phyloP scores from a whole-genome alignment of 805 yeast species.

The Priceomyces castillae region DNA sequence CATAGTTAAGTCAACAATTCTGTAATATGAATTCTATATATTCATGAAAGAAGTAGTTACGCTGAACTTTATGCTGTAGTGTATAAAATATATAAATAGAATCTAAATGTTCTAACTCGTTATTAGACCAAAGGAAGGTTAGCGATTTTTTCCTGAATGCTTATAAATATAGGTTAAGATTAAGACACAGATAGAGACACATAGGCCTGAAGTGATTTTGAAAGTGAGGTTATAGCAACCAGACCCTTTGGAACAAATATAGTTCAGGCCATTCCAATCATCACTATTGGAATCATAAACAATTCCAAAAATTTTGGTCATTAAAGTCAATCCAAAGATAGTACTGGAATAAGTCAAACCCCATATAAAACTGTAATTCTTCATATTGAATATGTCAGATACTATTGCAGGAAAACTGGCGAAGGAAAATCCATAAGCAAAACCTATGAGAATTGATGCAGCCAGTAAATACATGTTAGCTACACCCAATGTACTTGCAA shows the following conservation, averaged over 20 bases:
- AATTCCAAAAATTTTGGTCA: slow-evolving; percentile 32
- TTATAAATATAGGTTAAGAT: slow-evolving; percentile 20
- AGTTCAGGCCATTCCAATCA: slow-evolving; percentile 15
- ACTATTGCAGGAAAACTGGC: slow-evolving; percentile 34
- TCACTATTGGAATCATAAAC: slow-evolving; percentile 26
- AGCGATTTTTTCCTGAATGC: neutral
- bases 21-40: too few species aligned
- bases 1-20: too few species aligned
- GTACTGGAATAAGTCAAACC: slow-evolving; percentile 34
- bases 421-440: slow-evolving; percentile 34
- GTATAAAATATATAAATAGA: neutral
- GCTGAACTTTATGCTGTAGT: too few species aligned
- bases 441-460: slow-evolving; percentile 29
- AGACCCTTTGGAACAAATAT: slow-evolving; percentile 28
- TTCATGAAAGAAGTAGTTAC: too few species aligned
- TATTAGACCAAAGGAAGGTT: too few species aligned
- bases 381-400: slow-evolving; percentile 32
- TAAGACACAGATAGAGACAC: slow-evolving; percentile 17
- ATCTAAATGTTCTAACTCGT: neutral
- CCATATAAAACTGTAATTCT: slow-evolving; percentile 33
- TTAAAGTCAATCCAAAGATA: slow-evolving; percentile 28
- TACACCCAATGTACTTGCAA: slow-evolving; percentile 10
- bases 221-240: slow-evolving; percentile 28
- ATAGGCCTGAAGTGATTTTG: slow-evolving; percentile 21
- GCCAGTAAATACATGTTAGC: slow-evolving; percentile 21